Percentiles rank a stretch among this genome's conserved stretches.
Evolutionary conservation across 768 basidiomycete genomes (phyloP).

Genomic region (Lactifluus rugatus): DNA sequence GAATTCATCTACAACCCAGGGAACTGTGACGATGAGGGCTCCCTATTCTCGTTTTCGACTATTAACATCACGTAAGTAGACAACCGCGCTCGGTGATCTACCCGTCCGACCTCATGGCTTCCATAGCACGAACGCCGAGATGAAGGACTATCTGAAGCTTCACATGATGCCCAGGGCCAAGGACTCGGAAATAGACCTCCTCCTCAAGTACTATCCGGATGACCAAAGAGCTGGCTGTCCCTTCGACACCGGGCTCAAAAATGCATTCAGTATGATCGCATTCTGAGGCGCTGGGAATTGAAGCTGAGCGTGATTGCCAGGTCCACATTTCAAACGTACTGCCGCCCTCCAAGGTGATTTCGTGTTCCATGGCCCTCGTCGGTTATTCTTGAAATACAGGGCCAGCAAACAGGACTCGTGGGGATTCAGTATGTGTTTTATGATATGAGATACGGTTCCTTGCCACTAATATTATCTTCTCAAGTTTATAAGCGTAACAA

Average conservation of each 20-base stretch:
- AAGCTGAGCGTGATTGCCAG: background rate
- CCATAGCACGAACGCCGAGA: background rate
- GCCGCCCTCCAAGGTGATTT: conserved; percentile 17
- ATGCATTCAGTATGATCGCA: conserved; percentile 24
- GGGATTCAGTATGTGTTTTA: too few relatives aligned
- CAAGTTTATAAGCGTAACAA: too few relatives aligned
- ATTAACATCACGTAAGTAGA: conserved; percentile 26
- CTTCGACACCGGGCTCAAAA: conserved; percentile 17
- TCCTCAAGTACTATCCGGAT: conserved; percentile 22
- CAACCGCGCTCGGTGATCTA: background rate
- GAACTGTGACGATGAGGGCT: conserved; percentile 55
- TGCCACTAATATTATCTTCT: too few relatives aligned
- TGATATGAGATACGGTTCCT: too few relatives aligned
- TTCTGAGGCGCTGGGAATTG: background rate
- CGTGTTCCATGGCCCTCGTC: conserved; percentile 20
- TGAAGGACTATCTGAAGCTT: conserved; percentile 11
- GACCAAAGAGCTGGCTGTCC: conserved; percentile 12
- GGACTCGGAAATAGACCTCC: conserved; percentile 10
- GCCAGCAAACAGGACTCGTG: too few relatives aligned
- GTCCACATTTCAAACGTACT: conserved; percentile 17
- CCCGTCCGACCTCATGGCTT: background rate
- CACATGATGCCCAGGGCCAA: conserved; percentile 23
- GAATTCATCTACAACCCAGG: conserved; percentile 26
- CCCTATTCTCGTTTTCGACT: conserved; percentile 27
- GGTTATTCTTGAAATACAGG: too few relatives aligned